Base-by-base conservation (phyloP, 2,329 filamentous ascomycete species). In the Bipolaris cookei region DNA sequence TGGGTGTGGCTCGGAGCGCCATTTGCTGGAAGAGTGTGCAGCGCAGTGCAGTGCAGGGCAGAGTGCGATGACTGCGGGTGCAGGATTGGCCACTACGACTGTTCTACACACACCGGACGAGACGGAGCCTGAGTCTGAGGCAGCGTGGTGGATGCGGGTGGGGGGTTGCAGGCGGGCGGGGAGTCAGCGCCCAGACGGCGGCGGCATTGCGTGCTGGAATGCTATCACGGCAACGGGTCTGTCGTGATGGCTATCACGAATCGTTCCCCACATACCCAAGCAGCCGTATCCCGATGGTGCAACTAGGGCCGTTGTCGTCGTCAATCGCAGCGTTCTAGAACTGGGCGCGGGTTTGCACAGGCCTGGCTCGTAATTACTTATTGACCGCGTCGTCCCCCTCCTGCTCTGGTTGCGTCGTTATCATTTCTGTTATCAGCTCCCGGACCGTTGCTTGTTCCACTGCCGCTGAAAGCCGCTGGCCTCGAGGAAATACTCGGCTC, bases 401-500 rank as follows among this genome's bases (percentile, higher is more conserved):
- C 14, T 52, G 41, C 57, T 56, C 42, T 44, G 42, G 23, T 34
- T 3, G 30, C 18, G 11, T 14, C 20, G 34, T 47, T 47, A 37
- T 38, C 34, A n/a, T 20, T 13, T 51, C 43, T 53, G 51, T 52
- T 58, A 56, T 63, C 57, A 54, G 54, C 56, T 54, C 51, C 59
- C 10, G 52, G 59, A 45, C 63, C 47, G 57, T 61, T 59, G 51
- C 49, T 44, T 43, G 41, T 54, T 58, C 49, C 30, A 51, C 48
- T 63, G 66, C 72, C 71, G 71, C 66, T 54, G 58, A 62, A 62
- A 73, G 64, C 73, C 73, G 71, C 63, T 23, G 47, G 51, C 35
- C 21, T 46, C 44, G 53, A 66, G 72, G 71, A 71, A 73, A 73
- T 49, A 54, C 62, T 69, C 73, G 74, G 74, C 74, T 71, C 59